These are phyloP conservation scores for Leccinum sublutescens DNA, from an alignment of 768 basidiomycete genomes.

Conservation along the genomic window DNA sequence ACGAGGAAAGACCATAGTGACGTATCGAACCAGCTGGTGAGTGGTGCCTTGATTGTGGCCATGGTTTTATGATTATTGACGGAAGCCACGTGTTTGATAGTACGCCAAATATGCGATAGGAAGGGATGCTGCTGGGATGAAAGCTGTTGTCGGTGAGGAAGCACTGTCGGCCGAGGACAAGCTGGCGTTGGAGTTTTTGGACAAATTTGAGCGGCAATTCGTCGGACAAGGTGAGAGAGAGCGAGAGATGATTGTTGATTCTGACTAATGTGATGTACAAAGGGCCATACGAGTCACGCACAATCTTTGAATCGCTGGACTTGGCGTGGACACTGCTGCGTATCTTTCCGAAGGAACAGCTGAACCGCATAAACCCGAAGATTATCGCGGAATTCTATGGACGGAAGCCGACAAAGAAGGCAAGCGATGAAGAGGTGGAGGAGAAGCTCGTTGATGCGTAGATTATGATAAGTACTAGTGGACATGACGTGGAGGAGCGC, in stretches of 20 bases:
- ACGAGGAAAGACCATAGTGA: conserved; percentile 99
- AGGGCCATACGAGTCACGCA: conserved; percentile 91
- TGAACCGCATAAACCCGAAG: conserved; percentile 97
- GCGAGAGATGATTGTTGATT: neutral
- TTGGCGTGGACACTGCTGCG: conserved; percentile 95
- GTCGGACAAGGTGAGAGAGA: conserved; percentile 84
- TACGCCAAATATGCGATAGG: conserved; percentile 99
- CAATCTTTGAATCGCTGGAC: conserved; percentile 96
- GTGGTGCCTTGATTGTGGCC: conserved; percentile 36
- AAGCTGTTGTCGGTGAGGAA: conserved; percentile 99
- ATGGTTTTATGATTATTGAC: conserved; percentile 14
- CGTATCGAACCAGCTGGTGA: conserved; percentile 95
- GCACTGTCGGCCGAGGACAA: conserved; percentile 94
- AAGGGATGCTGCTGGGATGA: conserved; percentile 96
- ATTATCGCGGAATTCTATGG: conserved; percentile 93
- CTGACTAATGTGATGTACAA: conserved; percentile 27
- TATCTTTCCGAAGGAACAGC: conserved; percentile 98
- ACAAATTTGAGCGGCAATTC: conserved; percentile 96
- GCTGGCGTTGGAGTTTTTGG: conserved; percentile 93
- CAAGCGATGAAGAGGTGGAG: conserved; percentile 40
- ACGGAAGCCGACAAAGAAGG: conserved; percentile 74
- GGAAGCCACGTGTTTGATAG: conserved; percentile 46
- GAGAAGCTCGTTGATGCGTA: conserved; percentile 65
- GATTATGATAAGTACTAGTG: conserved; percentile 16
- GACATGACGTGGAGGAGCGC: neutral